Percentiles rank a stretch among this genome's conserved stretches.
Evolutionary conservation across 2,329 filamentous ascomycete species (phyloP).

Genomic region (Dactylellina cionopaga): DNA sequence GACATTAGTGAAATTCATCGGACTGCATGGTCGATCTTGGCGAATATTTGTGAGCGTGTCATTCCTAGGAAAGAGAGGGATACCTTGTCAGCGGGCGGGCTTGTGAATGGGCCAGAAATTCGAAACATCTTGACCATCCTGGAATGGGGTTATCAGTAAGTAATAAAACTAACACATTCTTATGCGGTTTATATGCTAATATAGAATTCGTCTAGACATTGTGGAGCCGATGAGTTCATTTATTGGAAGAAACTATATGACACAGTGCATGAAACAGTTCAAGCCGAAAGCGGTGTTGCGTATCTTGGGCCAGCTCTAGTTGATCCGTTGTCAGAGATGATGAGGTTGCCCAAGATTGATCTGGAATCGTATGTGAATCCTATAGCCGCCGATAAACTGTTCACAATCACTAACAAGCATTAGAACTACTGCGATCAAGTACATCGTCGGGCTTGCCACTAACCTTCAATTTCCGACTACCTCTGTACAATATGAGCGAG

Average conservation of each 20-base stretch:
- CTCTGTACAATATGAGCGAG: constrained; percentile 35
- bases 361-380: constrained; percentile 33
- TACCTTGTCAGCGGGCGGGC: constrained; percentile 62
- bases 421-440: constrained; percentile 34
- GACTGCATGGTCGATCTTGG: constrained; percentile 66
- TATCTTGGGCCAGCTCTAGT: constrained; percentile 46
- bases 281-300: constrained; percentile 33
- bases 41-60: constrained; percentile 62
- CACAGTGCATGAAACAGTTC: constrained; percentile 13
- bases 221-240: constrained; percentile 18
- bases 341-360: constrained; percentile 45
- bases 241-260: constrained; percentile 35
- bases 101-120: constrained; percentile 72
- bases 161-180: not conserved
- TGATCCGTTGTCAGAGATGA: constrained; percentile 35
- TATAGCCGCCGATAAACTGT: not conserved
- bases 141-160: constrained; percentile 65
- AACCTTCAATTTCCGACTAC: constrained; percentile 28
- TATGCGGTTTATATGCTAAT: not conserved
- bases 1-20: constrained; percentile 63
- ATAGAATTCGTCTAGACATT: constrained; percentile 11
- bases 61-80: constrained; percentile 59
- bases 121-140: constrained; percentile 75
- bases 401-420: not conserved
- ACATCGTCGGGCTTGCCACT: constrained; percentile 17